These are phyloP conservation scores for Blastobotrys proliferans DNA, from an alignment of 1,139 yeast genomes.

Conservation along the genomic window DNA sequence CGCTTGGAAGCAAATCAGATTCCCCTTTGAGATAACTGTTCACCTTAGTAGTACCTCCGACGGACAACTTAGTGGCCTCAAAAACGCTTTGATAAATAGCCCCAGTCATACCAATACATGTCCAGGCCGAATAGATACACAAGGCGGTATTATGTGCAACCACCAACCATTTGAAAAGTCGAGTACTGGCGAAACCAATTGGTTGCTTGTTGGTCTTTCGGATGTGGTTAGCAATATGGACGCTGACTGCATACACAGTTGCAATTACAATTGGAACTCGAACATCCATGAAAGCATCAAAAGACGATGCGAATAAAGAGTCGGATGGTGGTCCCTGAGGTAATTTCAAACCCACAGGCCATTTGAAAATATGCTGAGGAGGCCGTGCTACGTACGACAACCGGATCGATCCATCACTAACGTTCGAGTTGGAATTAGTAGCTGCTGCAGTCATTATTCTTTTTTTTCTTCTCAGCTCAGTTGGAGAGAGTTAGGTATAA, in stretches of 20 bases:
- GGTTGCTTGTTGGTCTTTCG: slow-evolving; percentile 52
- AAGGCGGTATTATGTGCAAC: slow-evolving; percentile 59
- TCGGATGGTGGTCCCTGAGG: slow-evolving; percentile 29
- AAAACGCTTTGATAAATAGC: slow-evolving; percentile 42
- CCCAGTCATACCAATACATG: slow-evolving; percentile 61
- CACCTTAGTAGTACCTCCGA: slow-evolving; percentile 17
- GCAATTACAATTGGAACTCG: slow-evolving; percentile 57
- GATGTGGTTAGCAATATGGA: slow-evolving; percentile 51
- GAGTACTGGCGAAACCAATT: slow-evolving; percentile 44
- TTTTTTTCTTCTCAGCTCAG: slow-evolving; percentile 1
- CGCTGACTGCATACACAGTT: slow-evolving; percentile 53
- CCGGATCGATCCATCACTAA: slow-evolving; percentile 5
- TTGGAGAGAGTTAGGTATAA: background rate
- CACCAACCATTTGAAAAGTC: slow-evolving; percentile 52
- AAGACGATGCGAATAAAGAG: slow-evolving; percentile 29
- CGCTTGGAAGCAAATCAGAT: slow-evolving; percentile 15
- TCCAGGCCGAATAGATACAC: slow-evolving; percentile 68
- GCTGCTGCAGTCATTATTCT: background rate
- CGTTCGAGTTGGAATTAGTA: background rate
- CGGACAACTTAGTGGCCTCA: slow-evolving; percentile 21
- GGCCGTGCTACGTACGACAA: slow-evolving; percentile 29
- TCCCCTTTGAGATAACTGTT: slow-evolving; percentile 33
- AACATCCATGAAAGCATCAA: slow-evolving; percentile 38
- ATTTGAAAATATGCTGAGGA: slow-evolving; percentile 26
- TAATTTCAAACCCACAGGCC: slow-evolving; percentile 31